Percentiles rank a stretch among this genome's conserved stretches.
Evolutionary conservation across 2,329 filamentous ascomycete species (phyloP).

Genomic region (Didymella keratinophila): DNA sequence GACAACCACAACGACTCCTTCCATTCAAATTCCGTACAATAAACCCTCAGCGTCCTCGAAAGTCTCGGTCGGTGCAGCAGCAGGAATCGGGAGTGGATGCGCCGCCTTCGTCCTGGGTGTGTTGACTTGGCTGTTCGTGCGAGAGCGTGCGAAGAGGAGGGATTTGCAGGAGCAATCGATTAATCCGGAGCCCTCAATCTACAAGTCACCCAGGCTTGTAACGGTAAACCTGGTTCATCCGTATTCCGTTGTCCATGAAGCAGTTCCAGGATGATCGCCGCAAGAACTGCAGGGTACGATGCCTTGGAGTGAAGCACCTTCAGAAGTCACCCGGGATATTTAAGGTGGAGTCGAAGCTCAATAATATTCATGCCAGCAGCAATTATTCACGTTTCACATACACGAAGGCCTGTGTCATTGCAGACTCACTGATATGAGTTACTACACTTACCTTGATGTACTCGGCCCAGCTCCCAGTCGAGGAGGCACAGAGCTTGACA

Average conservation of each 20-base stretch:
- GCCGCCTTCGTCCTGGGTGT: background rate
- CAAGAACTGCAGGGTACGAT: background rate
- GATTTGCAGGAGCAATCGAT: background rate
- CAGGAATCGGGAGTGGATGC: background rate
- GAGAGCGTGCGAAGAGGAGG: background rate
- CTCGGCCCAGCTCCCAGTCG: no score
- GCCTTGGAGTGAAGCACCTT: background rate
- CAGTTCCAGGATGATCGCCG: background rate
- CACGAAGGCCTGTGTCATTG: no score
- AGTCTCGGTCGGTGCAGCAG: background rate
- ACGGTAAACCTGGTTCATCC: background rate
- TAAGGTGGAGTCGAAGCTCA: no score
- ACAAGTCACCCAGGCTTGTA: background rate
- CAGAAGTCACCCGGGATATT: no score
- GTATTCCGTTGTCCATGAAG: background rate
- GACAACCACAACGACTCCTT: background rate
- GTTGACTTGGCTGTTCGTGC: background rate
- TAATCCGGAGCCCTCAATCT: background rate
- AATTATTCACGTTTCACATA: no score
- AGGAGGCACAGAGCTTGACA: no score
- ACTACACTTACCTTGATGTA: no score
- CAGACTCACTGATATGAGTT: no score
- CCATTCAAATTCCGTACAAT: no score
- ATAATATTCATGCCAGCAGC: no score
- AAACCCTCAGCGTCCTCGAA: background rate